Percentiles rank a stretch among this genome's conserved stretches.
Evolutionary conservation across 2,329 filamentous ascomycete genomes (phyloP).

Genomic region (Emydomyces testavorans): DNA sequence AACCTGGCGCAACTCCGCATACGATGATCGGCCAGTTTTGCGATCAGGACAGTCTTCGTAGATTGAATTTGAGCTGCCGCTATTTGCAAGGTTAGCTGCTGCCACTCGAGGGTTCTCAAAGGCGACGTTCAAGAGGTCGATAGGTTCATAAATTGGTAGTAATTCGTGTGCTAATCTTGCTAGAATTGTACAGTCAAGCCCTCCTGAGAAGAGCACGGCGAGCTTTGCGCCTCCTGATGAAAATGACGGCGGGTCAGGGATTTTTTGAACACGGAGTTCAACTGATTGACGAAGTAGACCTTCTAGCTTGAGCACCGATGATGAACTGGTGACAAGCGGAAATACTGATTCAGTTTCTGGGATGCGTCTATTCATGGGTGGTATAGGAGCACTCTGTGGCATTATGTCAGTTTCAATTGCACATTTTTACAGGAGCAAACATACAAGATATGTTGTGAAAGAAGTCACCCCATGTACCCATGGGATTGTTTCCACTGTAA

Average conservation of each 20-base stretch:
- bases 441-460: conserved; percentile 21
- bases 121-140: conserved; percentile 89
- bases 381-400: conserved; percentile 27
- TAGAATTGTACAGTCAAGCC: conserved; percentile 81
- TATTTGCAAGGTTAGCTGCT: conserved; percentile 39
- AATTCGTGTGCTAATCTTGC: conserved; percentile 70
- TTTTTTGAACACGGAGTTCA: conserved; percentile 50
- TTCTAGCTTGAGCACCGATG: conserved; percentile 44
- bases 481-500: conserved; percentile 12
- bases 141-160: conserved; percentile 53
- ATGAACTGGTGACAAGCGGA: conserved; percentile 32
- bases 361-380: conserved; percentile 33
- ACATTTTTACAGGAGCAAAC: conserved; percentile 5
- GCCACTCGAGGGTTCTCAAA: conserved; percentile 83
- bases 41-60: conserved; percentile 87
- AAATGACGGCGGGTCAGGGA: conserved; percentile 47
- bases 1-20: conserved; percentile 56
- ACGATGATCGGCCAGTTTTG: conserved; percentile 68
- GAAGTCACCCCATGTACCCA: conserved; percentile 14
- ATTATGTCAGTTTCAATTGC: conserved; percentile 1
- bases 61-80: conserved; percentile 20
- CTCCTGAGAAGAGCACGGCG: conserved; percentile 84
- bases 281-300: conserved; percentile 51
- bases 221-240: conserved; percentile 36
- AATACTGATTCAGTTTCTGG: conserved; percentile 26